Percentiles rank a stretch among this genome's conserved stretches.
Evolutionary conservation across 73 alveolate genomes (phyloP).

Genomic region (Paraurostyla sp.): DNA sequence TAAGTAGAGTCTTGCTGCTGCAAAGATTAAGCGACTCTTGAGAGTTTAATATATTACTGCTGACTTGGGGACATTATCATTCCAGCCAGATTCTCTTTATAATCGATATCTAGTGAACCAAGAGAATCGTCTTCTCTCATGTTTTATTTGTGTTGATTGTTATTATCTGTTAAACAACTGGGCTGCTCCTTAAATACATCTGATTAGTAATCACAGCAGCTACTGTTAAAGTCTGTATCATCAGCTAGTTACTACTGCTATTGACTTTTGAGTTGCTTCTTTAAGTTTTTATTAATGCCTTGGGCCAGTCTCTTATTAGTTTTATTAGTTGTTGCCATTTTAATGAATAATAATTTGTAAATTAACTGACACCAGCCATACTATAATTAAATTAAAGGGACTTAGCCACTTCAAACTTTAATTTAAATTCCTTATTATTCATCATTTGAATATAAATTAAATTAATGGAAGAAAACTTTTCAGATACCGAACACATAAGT

Average conservation of each 20-base stretch:
- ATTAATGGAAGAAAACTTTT: conserved; percentile 65
- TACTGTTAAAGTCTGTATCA: conserved; percentile 52
- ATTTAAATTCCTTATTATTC: conserved; percentile 5
- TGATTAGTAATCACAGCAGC: conserved; percentile 58
- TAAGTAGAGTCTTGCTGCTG: too few relatives aligned
- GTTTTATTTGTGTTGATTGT: too few relatives aligned
- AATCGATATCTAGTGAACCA: too few relatives aligned
- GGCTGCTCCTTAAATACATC: conserved; percentile 52
- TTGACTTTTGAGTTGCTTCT: background rate
- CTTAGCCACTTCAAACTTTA: background rate
- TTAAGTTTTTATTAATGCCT: background rate
- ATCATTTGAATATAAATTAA: conserved; percentile 34
- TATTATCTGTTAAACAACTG: background rate
- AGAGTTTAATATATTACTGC: too few relatives aligned
- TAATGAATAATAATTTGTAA: background rate
- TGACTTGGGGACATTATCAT: too few relatives aligned
- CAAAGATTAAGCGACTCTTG: too few relatives aligned
- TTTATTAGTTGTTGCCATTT: background rate
- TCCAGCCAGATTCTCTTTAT: too few relatives aligned
- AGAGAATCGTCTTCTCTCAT: too few relatives aligned
- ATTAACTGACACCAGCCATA: background rate
- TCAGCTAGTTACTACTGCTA: background rate
- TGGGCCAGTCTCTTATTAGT: background rate
- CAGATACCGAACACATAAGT: conserved; percentile 66
- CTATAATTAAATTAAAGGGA: background rate